Percentiles rank a stretch among this genome's conserved stretches.
These are phyloP conservation scores for Dactylellina drechsleri DNA, from an alignment of 2,329 filamentous ascomycete species.

Conservation along the genomic window DNA sequence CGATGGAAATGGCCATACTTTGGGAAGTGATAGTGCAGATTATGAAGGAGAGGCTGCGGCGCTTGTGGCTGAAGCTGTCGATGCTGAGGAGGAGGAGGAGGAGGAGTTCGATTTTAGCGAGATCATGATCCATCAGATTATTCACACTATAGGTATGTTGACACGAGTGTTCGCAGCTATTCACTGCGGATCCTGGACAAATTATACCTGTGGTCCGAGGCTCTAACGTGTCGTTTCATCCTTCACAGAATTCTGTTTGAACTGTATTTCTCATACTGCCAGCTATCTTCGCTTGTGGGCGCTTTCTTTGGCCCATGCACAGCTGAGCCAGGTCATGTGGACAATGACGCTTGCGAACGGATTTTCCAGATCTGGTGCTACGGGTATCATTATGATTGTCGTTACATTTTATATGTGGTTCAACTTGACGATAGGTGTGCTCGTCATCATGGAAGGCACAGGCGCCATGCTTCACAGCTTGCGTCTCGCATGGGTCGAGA, in stretches of 20 bases:
- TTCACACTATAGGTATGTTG: constrained; percentile 91
- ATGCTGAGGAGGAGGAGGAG: constrained; percentile 79
- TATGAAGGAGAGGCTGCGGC: constrained; percentile 84
- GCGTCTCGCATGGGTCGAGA: constrained; percentile 94
- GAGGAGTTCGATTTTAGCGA: constrained; percentile 98
- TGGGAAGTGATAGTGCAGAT: constrained; percentile 73
- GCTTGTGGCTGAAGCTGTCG: constrained; percentile 87
- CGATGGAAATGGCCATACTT: constrained; percentile 63
- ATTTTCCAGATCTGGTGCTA: constrained; percentile 72
- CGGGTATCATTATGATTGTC: constrained; percentile 83
- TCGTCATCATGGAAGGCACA: constrained; percentile 95
- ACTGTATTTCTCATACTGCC: constrained; percentile 98
- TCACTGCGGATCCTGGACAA: too few relatives aligned
- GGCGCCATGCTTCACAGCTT: constrained; percentile 94
- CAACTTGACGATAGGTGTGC: constrained; percentile 78
- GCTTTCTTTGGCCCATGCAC: constrained; percentile 94
- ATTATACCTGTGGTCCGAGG: too few relatives aligned
- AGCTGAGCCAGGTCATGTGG: constrained; percentile 96
- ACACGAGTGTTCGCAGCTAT: too few relatives aligned
- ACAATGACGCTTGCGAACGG: constrained; percentile 88
- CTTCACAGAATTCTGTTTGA: constrained; percentile 87
- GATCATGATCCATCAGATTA: constrained; percentile 98
- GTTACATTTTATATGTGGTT: constrained; percentile 91
- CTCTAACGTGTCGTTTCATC: not conserved
- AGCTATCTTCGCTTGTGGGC: constrained; percentile 99